Evolutionary conservation across 495 filamentous ascomycete genomes (phyloP).

Genomic region (Neurospora sp.): DNA sequence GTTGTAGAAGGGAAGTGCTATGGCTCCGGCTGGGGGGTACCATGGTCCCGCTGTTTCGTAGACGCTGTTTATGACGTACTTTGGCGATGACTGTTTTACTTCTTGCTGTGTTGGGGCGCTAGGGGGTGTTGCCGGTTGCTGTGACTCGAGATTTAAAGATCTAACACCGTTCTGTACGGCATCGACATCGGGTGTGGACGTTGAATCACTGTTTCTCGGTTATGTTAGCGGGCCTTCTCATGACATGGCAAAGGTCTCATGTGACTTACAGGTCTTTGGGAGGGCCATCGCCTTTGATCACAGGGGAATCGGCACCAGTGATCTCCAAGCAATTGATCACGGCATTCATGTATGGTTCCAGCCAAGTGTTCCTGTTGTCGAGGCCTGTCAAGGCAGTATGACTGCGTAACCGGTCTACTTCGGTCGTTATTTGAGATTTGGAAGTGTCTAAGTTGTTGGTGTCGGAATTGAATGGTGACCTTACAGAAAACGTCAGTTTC

Average conservation of each 20-base stretch:
- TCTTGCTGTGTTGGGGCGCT: neutral
- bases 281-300: neutral
- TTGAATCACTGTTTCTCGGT: neutral
- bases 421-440: constrained; percentile 1
- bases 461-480: neutral
- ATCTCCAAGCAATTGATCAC: constrained; percentile 4
- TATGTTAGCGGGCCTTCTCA: neutral
- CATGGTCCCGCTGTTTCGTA: constrained; percentile 7
- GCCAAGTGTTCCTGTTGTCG: neutral
- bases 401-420: constrained; percentile 7
- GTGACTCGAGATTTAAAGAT: neutral
- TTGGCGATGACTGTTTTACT: neutral
- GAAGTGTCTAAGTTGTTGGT: neutral
- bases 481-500: neutral
- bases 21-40: constrained; percentile 3
- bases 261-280: neutral
- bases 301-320: neutral
- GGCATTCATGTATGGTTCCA: constrained; percentile 9
- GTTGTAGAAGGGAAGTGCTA: constrained; percentile 5
- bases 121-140: neutral
- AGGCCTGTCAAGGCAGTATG: neutral
- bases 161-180: neutral
- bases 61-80: neutral
- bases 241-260: neutral
- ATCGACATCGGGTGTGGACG: neutral